Evolutionary conservation across 2,329 filamentous ascomycete genomes (phyloP).

Genomic region (Aspergillus sp.): DNA sequence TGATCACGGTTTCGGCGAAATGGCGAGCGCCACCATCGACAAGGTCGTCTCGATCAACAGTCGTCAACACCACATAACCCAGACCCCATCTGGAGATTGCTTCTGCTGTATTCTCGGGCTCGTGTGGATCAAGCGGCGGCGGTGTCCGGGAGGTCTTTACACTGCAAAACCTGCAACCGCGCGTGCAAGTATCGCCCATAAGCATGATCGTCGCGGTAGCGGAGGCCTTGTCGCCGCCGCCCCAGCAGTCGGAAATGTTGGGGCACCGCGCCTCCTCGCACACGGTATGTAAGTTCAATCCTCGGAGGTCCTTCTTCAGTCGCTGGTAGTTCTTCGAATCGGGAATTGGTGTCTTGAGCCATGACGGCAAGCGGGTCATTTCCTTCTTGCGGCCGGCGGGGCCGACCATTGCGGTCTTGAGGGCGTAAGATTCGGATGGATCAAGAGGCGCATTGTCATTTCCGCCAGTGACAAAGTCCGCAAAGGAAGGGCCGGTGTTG

Average conservation of each 20-base stretch:
- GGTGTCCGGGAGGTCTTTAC: slow-evolving; percentile 83
- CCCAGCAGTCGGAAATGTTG: slow-evolving; percentile 98
- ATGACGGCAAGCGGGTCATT: slow-evolving; percentile 79
- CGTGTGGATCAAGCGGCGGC: slow-evolving; percentile 87
- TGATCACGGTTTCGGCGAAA: slow-evolving; percentile 90
- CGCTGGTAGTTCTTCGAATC: slow-evolving; percentile 86
- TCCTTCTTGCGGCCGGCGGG: slow-evolving; percentile 66
- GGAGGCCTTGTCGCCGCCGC: slow-evolving; percentile 81
- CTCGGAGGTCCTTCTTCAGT: slow-evolving; percentile 91
- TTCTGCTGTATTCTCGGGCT: slow-evolving; percentile 96
- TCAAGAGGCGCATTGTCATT: slow-evolving; percentile 48
- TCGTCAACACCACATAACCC: slow-evolving; percentile 93
- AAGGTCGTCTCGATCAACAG: slow-evolving; percentile 91
- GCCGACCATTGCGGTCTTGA: slow-evolving; percentile 65
- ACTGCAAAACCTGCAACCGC: slow-evolving; percentile 94
- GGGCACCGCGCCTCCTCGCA: slow-evolving; percentile 97
- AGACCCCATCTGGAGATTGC: slow-evolving; percentile 90
- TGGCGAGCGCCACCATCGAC: slow-evolving; percentile 85
- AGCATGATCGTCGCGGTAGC: slow-evolving; percentile 99
- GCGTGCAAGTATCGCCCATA: slow-evolving; percentile 97
- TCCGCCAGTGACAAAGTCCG: slow-evolving; percentile 62
- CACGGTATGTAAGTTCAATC: slow-evolving; percentile 88
- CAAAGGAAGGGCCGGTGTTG: slow-evolving; percentile 67
- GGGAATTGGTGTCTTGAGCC: slow-evolving; percentile 96
- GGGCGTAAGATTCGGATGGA: slow-evolving; percentile 59